These are phyloP conservation scores for Podaxis sp. DNA, from an alignment of 768 basidiomycete genomes.

Conservation along the genomic window DNA sequence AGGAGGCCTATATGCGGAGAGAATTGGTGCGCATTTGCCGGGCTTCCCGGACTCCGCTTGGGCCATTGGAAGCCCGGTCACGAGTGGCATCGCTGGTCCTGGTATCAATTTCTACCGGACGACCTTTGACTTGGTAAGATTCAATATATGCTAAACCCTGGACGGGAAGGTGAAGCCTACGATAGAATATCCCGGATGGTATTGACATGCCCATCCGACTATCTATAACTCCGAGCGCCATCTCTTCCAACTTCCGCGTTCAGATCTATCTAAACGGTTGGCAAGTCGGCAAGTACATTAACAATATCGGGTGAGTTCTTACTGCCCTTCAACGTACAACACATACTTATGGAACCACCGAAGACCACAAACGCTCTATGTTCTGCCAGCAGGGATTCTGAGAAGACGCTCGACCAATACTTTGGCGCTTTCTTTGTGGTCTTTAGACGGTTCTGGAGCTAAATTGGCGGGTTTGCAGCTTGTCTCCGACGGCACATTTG, in stretches of 20 bases:
- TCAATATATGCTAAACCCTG: neutral
- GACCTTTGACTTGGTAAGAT: conserved; percentile 49
- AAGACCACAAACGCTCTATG: conserved; percentile 49
- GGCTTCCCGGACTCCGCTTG: conserved; percentile 63
- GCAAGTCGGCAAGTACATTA: conserved; percentile 54
- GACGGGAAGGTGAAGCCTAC: neutral
- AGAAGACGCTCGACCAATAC: conserved; percentile 43
- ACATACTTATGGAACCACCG: neutral
- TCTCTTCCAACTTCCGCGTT: conserved; percentile 46
- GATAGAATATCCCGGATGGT: conserved; percentile 36
- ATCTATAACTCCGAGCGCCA: conserved; percentile 41
- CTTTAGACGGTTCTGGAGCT: conserved; percentile 42
- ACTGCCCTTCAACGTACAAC: neutral
- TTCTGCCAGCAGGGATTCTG: conserved; percentile 49
- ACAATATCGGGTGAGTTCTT: conserved; percentile 44
- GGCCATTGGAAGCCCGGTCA: conserved; percentile 58
- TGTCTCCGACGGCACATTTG: conserved; percentile 45
- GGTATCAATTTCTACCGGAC: conserved; percentile 75
- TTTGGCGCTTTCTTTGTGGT: conserved; percentile 49
- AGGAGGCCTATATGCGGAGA: conserved; percentile 70
- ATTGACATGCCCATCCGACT: conserved; percentile 47
- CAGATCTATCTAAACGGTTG: conserved; percentile 54
- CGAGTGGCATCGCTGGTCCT: conserved; percentile 58
- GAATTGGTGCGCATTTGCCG: conserved; percentile 75
- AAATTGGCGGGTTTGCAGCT: conserved; percentile 41